These are phyloP conservation scores for Infundibulicybe gibba DNA, from an alignment of 768 basidiomycete species.

Conservation along the genomic window DNA sequence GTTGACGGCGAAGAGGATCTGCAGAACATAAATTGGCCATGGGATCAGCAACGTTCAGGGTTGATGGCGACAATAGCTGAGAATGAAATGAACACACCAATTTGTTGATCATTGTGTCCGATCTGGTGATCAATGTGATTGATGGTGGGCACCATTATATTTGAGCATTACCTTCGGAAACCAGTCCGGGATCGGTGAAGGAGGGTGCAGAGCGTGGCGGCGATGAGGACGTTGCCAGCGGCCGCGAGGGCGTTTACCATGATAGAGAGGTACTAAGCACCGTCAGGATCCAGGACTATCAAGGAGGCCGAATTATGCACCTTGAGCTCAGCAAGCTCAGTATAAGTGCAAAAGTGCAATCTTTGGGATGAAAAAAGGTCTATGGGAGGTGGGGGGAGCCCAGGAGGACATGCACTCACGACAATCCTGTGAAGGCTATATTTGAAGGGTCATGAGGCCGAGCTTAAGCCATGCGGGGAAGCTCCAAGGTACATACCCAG, in stretches of 20 bases:
- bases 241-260: constrained; percentile 42
- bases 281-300: neutral
- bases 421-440: neutral
- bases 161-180: constrained; percentile 32
- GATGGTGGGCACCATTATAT: neutral
- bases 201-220: constrained; percentile 34
- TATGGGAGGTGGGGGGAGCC: neutral
- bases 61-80: neutral
- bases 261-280: constrained; percentile 31
- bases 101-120: constrained; percentile 45
- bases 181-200: constrained; percentile 43
- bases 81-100: constrained; percentile 21
- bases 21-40: neutral
- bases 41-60: neutral
- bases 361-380: neutral
- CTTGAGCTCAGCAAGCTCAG: constrained; percentile 30
- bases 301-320: constrained; percentile 10
- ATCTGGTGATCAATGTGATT: constrained; percentile 19
- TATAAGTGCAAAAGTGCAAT: constrained; percentile 19
- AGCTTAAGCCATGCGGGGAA: constrained; percentile 5
- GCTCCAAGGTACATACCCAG: constrained; percentile 10
- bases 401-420: neutral
- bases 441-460: neutral
- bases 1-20: constrained; percentile 46
- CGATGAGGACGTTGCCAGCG: constrained; percentile 44